Percentiles rank a stretch among this genome's conserved stretches.
Conservation (phyloP, 306 rosid species). For the Arachis stenosperma region DNA sequence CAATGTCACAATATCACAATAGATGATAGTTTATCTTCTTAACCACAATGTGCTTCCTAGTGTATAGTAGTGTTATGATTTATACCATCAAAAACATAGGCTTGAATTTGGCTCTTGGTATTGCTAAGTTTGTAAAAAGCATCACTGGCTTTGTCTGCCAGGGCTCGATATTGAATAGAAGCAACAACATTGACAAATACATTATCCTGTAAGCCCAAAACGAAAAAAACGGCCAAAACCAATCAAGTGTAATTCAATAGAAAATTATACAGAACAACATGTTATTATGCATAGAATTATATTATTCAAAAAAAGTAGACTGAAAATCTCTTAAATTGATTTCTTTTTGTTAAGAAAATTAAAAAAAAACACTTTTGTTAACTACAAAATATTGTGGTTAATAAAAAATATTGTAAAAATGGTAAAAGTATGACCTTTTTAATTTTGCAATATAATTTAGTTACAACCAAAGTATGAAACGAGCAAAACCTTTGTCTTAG, state of each 20-base stretch:
- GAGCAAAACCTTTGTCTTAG: constrained; percentile 86
- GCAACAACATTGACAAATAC: constrained; percentile 96
- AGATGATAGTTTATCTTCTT: constrained; percentile 29
- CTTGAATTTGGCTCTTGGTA: constrained; percentile 87
- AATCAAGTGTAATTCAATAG: constrained; percentile 30
- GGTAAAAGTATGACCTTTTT: too few species aligned
- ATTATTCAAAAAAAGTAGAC: too few species aligned
- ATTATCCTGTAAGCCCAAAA: constrained; percentile 67
- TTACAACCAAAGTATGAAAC: constrained; percentile 22
- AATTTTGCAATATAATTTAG: background rate
- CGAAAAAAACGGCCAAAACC: constrained; percentile 37
- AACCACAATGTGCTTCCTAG: constrained; percentile 17
- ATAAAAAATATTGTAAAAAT: background rate
- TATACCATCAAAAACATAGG: constrained; percentile 93
- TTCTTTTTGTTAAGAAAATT: too few species aligned
- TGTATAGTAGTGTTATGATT: constrained; percentile 31
- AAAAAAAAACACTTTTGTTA: too few species aligned
- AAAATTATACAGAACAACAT: background rate
- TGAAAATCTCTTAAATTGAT: too few species aligned
- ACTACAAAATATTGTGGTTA: background rate
- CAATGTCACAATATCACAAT: background rate
- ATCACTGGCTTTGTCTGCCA: constrained; percentile 79
- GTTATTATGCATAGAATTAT: too few species aligned
- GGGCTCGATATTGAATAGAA: constrained; percentile 86
- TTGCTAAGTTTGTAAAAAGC: constrained; percentile 97